Conservation (phyloP, 805 yeast genomes). For the Saccharomycopsis vini region DNA sequence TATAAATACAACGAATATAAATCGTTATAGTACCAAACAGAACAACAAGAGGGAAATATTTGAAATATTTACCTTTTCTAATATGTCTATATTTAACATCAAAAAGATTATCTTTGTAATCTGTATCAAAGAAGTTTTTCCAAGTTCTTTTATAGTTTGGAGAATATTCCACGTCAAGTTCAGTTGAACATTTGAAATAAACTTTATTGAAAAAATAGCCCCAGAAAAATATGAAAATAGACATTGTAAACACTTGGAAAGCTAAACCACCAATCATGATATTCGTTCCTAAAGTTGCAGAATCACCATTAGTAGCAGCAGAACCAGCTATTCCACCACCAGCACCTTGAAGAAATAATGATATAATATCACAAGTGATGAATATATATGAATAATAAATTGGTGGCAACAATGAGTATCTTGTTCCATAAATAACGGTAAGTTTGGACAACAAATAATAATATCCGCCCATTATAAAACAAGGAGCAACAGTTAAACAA, state of each 20-base stretch:
- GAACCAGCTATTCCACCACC: constrained; percentile 70
- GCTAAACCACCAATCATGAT: constrained; percentile 74
- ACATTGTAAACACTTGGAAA: constrained; percentile 66
- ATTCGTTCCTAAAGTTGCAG: constrained; percentile 40
- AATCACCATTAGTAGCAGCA: constrained; percentile 14
- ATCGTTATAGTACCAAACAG: constrained; percentile 42
- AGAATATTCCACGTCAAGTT: no score
- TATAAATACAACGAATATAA: constrained; percentile 59
- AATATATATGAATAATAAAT: constrained; percentile 50
- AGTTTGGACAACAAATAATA: constrained; percentile 65
- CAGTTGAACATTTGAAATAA: no score
- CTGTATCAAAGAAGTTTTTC: background rate
- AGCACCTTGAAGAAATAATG: constrained; percentile 58
- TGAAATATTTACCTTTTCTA: background rate
- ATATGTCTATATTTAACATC: constrained; percentile 28
- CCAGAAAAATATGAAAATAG: constrained; percentile 45
- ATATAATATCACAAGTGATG: constrained; percentile 53
- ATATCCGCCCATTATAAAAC: constrained; percentile 76
- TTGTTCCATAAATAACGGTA: constrained; percentile 49
- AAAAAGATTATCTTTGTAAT: constrained; percentile 21
- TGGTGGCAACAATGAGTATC: constrained; percentile 36
- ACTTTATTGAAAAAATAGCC: constrained; percentile 37
- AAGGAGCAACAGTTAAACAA: constrained; percentile 70
- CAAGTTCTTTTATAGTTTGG: background rate
- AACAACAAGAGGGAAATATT: constrained; percentile 20